Evolutionary conservation across 805 yeast species (phyloP).

Genomic region (Schwanniomyces pseudopolymorphus): DNA sequence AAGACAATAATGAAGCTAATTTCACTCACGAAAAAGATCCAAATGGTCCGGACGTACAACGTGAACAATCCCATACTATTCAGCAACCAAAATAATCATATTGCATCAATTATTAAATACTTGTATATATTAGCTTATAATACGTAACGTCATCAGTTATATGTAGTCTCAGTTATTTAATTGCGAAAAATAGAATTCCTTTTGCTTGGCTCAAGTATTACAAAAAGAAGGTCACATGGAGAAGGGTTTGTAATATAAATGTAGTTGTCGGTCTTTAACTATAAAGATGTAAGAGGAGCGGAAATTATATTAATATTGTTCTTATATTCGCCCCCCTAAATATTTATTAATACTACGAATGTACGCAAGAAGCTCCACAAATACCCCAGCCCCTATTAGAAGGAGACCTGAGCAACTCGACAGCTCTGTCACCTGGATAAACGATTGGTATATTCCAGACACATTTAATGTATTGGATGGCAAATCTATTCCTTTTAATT

Average conservation of each 20-base stretch:
- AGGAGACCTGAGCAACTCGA: conserved; percentile 18
- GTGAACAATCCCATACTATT: background rate
- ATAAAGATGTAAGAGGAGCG: background rate
- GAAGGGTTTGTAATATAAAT: background rate
- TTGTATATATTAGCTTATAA: background rate
- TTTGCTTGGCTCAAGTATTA: background rate
- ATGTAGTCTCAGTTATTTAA: background rate
- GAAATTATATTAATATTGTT: background rate
- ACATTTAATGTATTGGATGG: conserved; percentile 5
- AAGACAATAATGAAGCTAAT: background rate
- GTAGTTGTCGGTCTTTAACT: background rate
- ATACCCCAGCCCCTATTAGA: conserved; percentile 14
- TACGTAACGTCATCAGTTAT: background rate
- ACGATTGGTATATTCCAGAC: conserved; percentile 37
- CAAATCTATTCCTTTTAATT: conserved; percentile 7
- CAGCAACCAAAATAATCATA: background rate
- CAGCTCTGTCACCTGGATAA: conserved; percentile 35
- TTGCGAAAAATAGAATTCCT: background rate
- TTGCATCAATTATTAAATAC: background rate
- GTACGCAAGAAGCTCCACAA: conserved; percentile 17
- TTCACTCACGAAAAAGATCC: background rate
- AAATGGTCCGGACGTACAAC: background rate
- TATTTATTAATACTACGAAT: background rate
- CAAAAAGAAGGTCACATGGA: background rate
- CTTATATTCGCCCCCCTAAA: background rate